A percentile compares a stretch with the other conserved stretches of the same genome.
Conservation (phyloP, 2,329 filamentous ascomycete genomes). For the Torrubiella hemipterigena region DNA sequence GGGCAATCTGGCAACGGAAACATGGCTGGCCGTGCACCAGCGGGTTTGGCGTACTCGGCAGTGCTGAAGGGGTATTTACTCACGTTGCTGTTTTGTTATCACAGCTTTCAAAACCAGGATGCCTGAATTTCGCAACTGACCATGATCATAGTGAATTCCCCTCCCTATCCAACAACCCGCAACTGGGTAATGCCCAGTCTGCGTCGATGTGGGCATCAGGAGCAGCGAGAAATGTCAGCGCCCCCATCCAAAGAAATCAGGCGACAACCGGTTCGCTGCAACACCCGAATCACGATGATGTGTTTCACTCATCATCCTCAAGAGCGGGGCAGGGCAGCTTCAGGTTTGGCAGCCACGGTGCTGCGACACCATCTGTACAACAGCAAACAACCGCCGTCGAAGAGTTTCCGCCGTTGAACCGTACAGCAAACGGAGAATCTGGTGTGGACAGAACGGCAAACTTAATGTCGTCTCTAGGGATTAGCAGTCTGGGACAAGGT, state of each 20-base stretch:
- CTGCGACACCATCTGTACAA: conserved; percentile 28
- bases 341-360: conserved; percentile 38
- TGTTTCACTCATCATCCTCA: conserved; percentile 30
- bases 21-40: too few relatives aligned
- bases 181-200: conserved; percentile 34
- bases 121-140: too few relatives aligned
- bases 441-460: conserved; percentile 40
- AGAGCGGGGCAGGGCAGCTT: conserved; percentile 35
- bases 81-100: background rate
- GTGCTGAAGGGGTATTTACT: conserved; percentile 18
- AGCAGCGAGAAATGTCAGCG: conserved; percentile 35
- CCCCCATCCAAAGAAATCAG: conserved; percentile 37
- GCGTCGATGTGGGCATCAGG: conserved; percentile 43
- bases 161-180: conserved; percentile 49
- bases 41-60: conserved; percentile 14
- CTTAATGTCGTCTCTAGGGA: conserved; percentile 41
- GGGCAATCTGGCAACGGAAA: too few relatives aligned
- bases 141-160: conserved; percentile 54
- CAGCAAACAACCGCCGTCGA: conserved; percentile 37
- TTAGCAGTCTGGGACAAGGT: conserved; percentile 33
- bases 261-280: conserved; percentile 38
- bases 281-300: conserved; percentile 35
- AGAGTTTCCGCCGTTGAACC: conserved; percentile 51
- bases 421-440: conserved; percentile 44
- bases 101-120: too few relatives aligned